Base-by-base conservation (phyloP, 108 stramenopile species). In the Pinguiococcus pyrenoidosus region DNA sequence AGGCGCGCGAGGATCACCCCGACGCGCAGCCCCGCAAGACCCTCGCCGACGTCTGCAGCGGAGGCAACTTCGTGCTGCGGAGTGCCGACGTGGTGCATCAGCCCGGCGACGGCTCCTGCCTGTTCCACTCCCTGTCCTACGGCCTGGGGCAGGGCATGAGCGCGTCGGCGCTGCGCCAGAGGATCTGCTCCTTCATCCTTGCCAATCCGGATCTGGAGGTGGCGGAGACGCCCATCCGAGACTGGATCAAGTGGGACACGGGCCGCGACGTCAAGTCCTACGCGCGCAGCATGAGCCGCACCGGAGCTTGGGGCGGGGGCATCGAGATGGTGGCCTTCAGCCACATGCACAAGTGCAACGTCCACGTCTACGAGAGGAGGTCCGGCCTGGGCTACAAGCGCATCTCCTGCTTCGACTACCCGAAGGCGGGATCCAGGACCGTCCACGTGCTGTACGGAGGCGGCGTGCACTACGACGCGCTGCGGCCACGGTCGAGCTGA, bases 51-150 rank as follows among this genome's bases (percentile, higher is more conserved):
- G 23, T 37, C 33, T 33, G 10, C 27, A 14, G 32, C 28, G 2
- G 7, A 25, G 16, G 29, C n/a, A 1, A 39, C n/a, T n/a, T n/a
- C n/a, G n/a, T n/a, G n/a, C n/a, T 23, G 13, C 26, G 9, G 20
- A 49, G 20, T n/a, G 56, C 29, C 27, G 21, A 22, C 20, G 47
- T 54, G 36, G 20, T 56, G 3, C 44, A 12, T 2, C 66, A 67
- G 30, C 66, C 66, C 3, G 66, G 66, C 12, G 66, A 67, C 29
- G 66, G 66, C 12, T 30, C 28, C 16, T 67, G 66, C 32, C 28
- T 67, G 16, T 67, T 60, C 36, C 66, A 67, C 41, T 56, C 54
- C 18, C 13, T 67, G 20, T 32, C 26, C 14, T 43, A 51, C 33
- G 57, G 58, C 2, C 25, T 67, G 37, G 20, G 33, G 2, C 22